A percentile compares a stretch with the other conserved stretches of the same genome.
Conservation (phyloP, 2,329 filamentous ascomycete genomes). For the Colletotrichum euphorbiae region DNA sequence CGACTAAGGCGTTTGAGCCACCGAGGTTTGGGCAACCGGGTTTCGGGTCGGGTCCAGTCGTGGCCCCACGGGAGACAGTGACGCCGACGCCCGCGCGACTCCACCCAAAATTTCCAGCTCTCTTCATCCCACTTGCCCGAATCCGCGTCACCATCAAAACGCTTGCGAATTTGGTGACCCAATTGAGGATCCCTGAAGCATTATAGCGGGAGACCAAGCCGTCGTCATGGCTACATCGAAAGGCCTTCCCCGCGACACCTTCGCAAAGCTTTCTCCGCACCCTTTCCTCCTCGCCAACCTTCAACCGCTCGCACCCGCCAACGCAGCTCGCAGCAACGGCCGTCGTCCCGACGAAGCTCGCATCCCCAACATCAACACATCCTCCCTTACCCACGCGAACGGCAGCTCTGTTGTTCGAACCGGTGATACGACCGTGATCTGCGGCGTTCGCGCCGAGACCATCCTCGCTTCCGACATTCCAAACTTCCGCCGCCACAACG, state of each 20-base stretch:
- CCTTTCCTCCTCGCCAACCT: slow-evolving; percentile 93
- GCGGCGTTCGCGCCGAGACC: slow-evolving; percentile 89
- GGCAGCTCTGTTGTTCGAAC: slow-evolving; percentile 89
- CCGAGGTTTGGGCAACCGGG: too few species aligned
- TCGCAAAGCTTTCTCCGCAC: slow-evolving; percentile 89
- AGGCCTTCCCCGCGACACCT: slow-evolving; percentile 73
- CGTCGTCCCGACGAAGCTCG: slow-evolving; percentile 78
- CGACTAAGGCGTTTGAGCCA: too few species aligned
- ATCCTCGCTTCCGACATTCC: slow-evolving; percentile 80
- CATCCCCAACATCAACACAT: slow-evolving; percentile 79
- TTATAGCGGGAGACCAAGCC: not conserved
- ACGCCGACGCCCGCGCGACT: slow-evolving; percentile 32
- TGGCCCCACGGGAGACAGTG: slow-evolving; percentile 29
- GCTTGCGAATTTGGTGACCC: too few species aligned
- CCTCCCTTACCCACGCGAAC: slow-evolving; percentile 88
- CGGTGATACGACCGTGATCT: slow-evolving; percentile 94
- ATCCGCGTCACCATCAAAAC: not conserved
- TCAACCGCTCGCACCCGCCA: slow-evolving; percentile 61
- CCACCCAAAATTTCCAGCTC: slow-evolving; percentile 36
- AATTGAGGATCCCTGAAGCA: not conserved
- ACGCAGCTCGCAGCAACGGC: slow-evolving; percentile 81
- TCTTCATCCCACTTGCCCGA: slow-evolving; percentile 20
- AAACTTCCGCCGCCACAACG: slow-evolving; percentile 64
- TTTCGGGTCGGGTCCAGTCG: too few species aligned
- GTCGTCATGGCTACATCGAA: slow-evolving; percentile 49